Evolutionary conservation across 139 green algal genomes (phyloP), one percentile per base, ranked within the genome.

Genomic region (Haematococcus lacustris): DNA sequence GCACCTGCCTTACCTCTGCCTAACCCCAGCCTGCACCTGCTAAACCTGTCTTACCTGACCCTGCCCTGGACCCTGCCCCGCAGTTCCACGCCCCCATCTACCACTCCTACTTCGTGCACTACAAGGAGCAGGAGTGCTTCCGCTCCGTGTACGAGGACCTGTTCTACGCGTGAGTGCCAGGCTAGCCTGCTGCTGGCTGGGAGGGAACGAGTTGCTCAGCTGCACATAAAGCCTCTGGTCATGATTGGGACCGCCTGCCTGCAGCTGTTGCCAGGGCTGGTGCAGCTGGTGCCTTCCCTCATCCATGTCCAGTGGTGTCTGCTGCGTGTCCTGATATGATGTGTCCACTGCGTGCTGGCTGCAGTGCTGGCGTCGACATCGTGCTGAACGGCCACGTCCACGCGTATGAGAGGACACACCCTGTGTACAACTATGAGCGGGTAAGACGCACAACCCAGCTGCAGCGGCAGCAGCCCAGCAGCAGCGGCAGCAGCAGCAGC

Each of bases 331-430:
- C n/a, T n/a, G n/a, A n/a, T n/a, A n/a, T n/a, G n/a, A n/a, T n/a
- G n/a, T n/a, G n/a, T n/a, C n/a, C n/a, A n/a, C n/a, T n/a, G n/a
- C n/a, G n/a, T n/a, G n/a, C 21, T 57, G 47, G 47, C 47, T 57
- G 47, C 60, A 66, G 68, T 47, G 71, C 73, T 40, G 78, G 82
- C 51, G 76, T 84, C 0, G 76, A 88, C 71, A 43, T 88, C 4
- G 70, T 86, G 7, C 37, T 88, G 60, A 81, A 78, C 71, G 81
- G 83, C 30, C 84, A 89, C 70, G 76, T 86, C 50, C 84, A 87
- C 64, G 76, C 73, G 6, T 90, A 90, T 68, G 85, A 88, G 77
- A 66, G 78, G 47, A 82, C 75, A 23, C 67, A 84, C 53, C 72
- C 76, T 2, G 57, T 86, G 23, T 85, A 84, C 73, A 69, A 75